Conservation (phyloP, 768 basidiomycete genomes). For the Suillus occidentalis region DNA sequence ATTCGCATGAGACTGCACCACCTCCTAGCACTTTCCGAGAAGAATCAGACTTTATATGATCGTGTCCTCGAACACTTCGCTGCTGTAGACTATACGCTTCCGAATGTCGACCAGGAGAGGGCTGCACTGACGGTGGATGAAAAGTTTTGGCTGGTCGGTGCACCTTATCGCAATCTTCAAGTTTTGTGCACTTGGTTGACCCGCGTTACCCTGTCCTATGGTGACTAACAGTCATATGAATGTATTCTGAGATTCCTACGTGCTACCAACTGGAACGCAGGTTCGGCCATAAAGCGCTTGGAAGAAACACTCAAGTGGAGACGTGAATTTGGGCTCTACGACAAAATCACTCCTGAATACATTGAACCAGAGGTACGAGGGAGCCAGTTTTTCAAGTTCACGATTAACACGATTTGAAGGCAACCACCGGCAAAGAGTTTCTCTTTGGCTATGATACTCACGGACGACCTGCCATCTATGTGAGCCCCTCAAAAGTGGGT, state of each 20-base stretch:
- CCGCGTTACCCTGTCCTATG: slow-evolving; percentile 4
- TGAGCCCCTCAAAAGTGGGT: slow-evolving; percentile 72
- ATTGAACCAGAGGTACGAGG: slow-evolving; percentile 72
- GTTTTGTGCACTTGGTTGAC: neutral
- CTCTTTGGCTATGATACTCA: slow-evolving; percentile 71
- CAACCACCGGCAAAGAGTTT: slow-evolving; percentile 79
- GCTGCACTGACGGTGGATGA: slow-evolving; percentile 60
- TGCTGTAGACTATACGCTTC: slow-evolving; percentile 49
- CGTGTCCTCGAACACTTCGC: slow-evolving; percentile 62
- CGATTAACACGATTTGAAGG: slow-evolving; percentile 36
- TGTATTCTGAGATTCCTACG: slow-evolving; percentile 77
- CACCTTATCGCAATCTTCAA: neutral
- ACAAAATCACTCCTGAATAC: slow-evolving; percentile 53
- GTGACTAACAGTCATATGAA: slow-evolving; percentile 50
- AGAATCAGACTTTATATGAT: slow-evolving; percentile 50
- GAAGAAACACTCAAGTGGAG: slow-evolving; percentile 80
- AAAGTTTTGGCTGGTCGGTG: slow-evolving; percentile 72
- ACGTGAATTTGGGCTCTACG: slow-evolving; percentile 74
- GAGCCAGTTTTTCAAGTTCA: too few species aligned
- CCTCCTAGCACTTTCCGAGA: slow-evolving; percentile 39
- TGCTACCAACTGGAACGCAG: slow-evolving; percentile 71
- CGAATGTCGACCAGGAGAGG: slow-evolving; percentile 41
- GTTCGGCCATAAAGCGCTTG: slow-evolving; percentile 59
- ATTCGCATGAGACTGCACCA: slow-evolving; percentile 28
- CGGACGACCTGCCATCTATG: slow-evolving; percentile 68